Percentiles rank a stretch among this genome's conserved stretches.
phyloP scores from a whole-genome alignment of 768 basidiomycete genomes.

The Psilocybe tampanensis region DNA sequence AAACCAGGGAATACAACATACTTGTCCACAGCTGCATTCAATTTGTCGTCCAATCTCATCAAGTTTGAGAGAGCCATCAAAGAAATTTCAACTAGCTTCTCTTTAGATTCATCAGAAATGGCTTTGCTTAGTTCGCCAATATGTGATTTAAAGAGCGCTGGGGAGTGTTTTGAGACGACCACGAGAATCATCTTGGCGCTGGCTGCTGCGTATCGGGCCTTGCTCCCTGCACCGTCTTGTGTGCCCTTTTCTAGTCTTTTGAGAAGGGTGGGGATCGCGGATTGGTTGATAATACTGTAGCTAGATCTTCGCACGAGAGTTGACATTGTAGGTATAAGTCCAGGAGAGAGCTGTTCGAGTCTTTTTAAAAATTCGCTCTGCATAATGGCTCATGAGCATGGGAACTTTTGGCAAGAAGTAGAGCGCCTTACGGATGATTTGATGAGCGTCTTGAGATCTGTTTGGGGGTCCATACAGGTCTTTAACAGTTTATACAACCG shows the following conservation, averaged over 20 bases:
- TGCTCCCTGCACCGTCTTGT: slow-evolving; percentile 38
- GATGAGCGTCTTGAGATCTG: slow-evolving; percentile 76
- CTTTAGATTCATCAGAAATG: slow-evolving; percentile 65
- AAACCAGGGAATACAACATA: slow-evolving; percentile 34
- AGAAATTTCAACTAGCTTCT: slow-evolving; percentile 58
- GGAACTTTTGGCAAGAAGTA: not conserved
- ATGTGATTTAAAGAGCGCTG: slow-evolving; percentile 74
- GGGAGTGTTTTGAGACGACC: slow-evolving; percentile 73
- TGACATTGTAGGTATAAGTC: slow-evolving; percentile 67
- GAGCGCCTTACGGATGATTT: slow-evolving; percentile 67
- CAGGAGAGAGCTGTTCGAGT: slow-evolving; percentile 67
- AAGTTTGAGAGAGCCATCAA: slow-evolving; percentile 79
- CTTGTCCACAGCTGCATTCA: slow-evolving; percentile 63
- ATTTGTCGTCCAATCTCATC: slow-evolving; percentile 56
- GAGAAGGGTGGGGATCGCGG: slow-evolving; percentile 81
- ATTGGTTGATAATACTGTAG: slow-evolving; percentile 79
- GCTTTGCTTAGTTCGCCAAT: slow-evolving; percentile 75
- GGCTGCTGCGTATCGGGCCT: slow-evolving; percentile 37
- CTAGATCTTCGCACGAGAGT: slow-evolving; percentile 69
- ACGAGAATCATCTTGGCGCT: slow-evolving; percentile 56
- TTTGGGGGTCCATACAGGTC: slow-evolving; percentile 81
- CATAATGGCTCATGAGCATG: not conserved
- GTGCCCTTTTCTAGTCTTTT: slow-evolving; percentile 58
- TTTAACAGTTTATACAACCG: slow-evolving; percentile 85
- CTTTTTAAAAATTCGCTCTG: slow-evolving; percentile 81